Conservation (phyloP, 2,329 filamentous ascomycete genomes). For the Beauveria brongniartii region DNA sequence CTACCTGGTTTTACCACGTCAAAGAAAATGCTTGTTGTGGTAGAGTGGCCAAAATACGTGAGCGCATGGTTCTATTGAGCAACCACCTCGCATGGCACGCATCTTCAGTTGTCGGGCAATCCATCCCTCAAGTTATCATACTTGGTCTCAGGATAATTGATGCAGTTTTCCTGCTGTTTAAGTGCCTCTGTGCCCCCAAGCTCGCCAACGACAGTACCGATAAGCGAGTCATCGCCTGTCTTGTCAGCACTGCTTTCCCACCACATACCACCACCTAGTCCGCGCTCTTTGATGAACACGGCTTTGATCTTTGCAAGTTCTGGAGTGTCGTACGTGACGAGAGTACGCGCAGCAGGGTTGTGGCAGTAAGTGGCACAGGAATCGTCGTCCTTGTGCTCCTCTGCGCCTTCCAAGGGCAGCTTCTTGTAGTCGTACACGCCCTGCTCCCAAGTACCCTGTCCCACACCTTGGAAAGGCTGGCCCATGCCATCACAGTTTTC, state of each 20-base stretch:
- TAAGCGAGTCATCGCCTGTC: slow-evolving; percentile 56
- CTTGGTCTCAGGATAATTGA: slow-evolving; percentile 57
- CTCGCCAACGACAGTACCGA: slow-evolving; percentile 51
- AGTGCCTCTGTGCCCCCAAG: slow-evolving; percentile 47
- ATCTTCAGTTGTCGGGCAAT: slow-evolving; percentile 37
- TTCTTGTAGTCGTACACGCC: slow-evolving; percentile 87
- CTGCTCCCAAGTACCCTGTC: slow-evolving; percentile 74
- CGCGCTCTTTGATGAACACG: slow-evolving; percentile 55
- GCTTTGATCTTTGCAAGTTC: slow-evolving; percentile 62
- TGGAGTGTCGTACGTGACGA: slow-evolving; percentile 75
- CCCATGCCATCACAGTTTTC: slow-evolving; percentile 70
- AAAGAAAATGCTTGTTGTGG: neutral
- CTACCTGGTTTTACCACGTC: neutral
- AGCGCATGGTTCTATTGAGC: neutral
- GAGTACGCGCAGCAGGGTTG: slow-evolving; percentile 48
- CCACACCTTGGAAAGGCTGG: slow-evolving; percentile 59
- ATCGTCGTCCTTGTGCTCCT: slow-evolving; percentile 55
- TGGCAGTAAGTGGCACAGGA: slow-evolving; percentile 73
- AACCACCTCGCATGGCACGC: neutral
- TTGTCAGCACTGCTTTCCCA: slow-evolving; percentile 85
- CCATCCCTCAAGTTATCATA: slow-evolving; percentile 62
- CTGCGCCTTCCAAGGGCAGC: slow-evolving; percentile 60
- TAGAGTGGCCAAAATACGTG: neutral
- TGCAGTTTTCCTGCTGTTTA: slow-evolving; percentile 47
- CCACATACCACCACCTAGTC: slow-evolving; percentile 91